Percentiles rank a stretch among this genome's conserved stretches.
Conservation (phyloP, 148 eudicot species). For the Fagopyrum esculentum region DNA sequence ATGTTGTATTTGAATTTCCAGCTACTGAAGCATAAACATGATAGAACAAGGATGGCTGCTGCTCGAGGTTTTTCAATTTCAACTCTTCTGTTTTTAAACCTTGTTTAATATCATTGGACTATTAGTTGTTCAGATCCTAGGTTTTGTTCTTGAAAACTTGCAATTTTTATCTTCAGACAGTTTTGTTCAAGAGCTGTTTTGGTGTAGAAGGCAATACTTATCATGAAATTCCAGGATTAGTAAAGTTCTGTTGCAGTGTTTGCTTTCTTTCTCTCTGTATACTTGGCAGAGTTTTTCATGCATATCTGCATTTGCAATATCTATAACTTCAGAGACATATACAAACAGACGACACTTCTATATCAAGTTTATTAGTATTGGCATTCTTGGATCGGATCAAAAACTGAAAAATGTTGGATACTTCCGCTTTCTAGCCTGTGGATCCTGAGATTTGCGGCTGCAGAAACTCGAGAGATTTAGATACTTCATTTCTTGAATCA, state of each 20-base stretch:
- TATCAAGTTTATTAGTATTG: too few relatives aligned
- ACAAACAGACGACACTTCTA: too few relatives aligned
- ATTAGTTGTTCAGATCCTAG: background rate
- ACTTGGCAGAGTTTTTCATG: too few relatives aligned
- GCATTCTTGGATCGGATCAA: too few relatives aligned
- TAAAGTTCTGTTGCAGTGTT: background rate
- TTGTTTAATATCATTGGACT: background rate
- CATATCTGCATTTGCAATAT: too few relatives aligned
- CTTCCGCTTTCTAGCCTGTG: too few relatives aligned
- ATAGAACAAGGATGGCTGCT: background rate
- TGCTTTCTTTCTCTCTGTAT: too few relatives aligned
- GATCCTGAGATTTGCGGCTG: too few relatives aligned
- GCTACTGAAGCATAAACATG: slow-evolving; percentile 35
- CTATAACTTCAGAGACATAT: too few relatives aligned
- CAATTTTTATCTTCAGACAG: background rate
- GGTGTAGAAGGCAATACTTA: slow-evolving; percentile 3
- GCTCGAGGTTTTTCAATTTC: background rate
- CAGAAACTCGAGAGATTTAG: too few relatives aligned
- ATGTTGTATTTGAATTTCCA: slow-evolving; percentile 82
- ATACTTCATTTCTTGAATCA: too few relatives aligned
- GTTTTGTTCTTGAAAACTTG: slow-evolving; percentile 9
- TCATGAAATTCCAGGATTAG: background rate
- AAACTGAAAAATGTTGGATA: too few relatives aligned
- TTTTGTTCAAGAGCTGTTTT: background rate
- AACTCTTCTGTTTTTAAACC: background rate